phyloP scores from a whole-genome alignment of 1,284 basidiomycete species.

The Pyrrhoderma noxium region DNA sequence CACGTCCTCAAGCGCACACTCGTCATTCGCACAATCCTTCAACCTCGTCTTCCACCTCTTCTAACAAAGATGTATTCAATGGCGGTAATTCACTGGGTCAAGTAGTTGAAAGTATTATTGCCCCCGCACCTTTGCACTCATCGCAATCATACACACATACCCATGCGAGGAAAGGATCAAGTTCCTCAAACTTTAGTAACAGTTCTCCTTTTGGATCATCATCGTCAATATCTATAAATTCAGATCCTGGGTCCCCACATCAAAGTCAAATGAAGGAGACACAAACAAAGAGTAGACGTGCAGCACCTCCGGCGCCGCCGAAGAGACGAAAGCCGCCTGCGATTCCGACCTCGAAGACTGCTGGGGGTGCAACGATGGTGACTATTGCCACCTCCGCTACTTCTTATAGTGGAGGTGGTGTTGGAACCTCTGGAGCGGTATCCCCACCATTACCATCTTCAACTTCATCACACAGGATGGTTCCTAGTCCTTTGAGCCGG shows the following conservation, averaged over 20 bases:
- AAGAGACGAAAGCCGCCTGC: slow-evolving; percentile 61
- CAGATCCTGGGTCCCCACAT: neutral
- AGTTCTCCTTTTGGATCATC: slow-evolving; percentile 1
- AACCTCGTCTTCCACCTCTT: no score
- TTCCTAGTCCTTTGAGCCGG: no score
- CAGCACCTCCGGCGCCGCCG: slow-evolving; percentile 46
- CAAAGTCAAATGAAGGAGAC: slow-evolving; percentile 21
- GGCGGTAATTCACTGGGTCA: neutral
- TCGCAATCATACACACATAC: neutral
- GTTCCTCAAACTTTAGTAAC: no score
- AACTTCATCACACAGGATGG: no score
- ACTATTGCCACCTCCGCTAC: slow-evolving; percentile 34
- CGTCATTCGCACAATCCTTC: neutral
- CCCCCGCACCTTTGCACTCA: slow-evolving; percentile 11
- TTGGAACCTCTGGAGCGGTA: no score
- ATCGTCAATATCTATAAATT: neutral
- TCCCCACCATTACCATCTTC: no score
- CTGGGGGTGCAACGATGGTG: slow-evolving; percentile 43
- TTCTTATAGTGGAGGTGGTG: no score
- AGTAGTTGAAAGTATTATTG: slow-evolving; percentile 7
- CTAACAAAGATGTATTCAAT: no score
- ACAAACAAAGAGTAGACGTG: slow-evolving; percentile 28
- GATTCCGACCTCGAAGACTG: slow-evolving; percentile 39
- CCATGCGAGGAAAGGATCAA: no score
- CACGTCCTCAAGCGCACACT: slow-evolving; percentile 9